Evolutionary conservation across 2,329 filamentous ascomycete genomes (phyloP).

Genomic region (Pseudogymnoascus sp.): DNA sequence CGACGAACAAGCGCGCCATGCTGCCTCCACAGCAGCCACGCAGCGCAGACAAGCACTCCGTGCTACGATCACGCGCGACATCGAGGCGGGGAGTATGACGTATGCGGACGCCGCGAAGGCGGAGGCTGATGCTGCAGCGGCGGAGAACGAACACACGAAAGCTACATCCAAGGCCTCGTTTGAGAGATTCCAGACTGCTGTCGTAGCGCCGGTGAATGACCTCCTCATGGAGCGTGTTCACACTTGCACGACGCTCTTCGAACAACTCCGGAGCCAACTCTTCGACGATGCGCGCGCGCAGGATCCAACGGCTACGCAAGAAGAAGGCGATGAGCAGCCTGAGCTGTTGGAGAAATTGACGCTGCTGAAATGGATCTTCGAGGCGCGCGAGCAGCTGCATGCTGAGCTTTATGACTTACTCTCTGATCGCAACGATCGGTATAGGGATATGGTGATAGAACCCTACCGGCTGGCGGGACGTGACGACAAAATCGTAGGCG

Average conservation of each 20-base stretch:
- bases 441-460: constrained; percentile 71
- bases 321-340: constrained; percentile 90
- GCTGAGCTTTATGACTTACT: constrained; percentile 78
- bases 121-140: constrained; percentile 62
- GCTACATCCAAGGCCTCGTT: constrained; percentile 72
- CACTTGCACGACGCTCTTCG: constrained; percentile 67
- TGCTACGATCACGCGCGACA: constrained; percentile 67
- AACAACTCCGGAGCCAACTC: constrained; percentile 62
- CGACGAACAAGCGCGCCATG: constrained; percentile 50
- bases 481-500: constrained; percentile 68
- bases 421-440: constrained; percentile 76
- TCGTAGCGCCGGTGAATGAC: constrained; percentile 76
- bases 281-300: constrained; percentile 56
- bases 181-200: constrained; percentile 71
- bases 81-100: constrained; percentile 67
- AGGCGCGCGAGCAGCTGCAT: constrained; percentile 81
- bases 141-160: constrained; percentile 63
- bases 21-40: constrained; percentile 40
- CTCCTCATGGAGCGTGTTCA: constrained; percentile 68
- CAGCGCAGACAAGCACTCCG: constrained; percentile 57
- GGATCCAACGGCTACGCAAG: constrained; percentile 76
- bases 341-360: constrained; percentile 92
- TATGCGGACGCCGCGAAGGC: constrained; percentile 77
- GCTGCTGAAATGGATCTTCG: constrained; percentile 92
- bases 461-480: constrained; percentile 72